Conservation (phyloP, 345 rosid genomes). For the Populus tremula region DNA sequence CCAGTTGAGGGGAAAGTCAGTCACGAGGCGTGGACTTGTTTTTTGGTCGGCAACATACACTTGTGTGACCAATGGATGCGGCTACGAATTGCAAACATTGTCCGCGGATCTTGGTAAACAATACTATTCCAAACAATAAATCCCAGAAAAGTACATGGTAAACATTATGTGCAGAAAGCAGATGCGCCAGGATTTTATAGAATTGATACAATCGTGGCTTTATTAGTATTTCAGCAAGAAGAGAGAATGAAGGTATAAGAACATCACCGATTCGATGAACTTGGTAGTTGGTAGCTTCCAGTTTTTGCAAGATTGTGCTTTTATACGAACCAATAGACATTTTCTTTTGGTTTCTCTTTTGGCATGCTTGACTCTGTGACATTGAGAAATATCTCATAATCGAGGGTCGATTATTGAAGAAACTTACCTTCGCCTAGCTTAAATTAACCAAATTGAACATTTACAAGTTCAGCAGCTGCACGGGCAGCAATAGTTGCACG, state of each 20-base stretch:
- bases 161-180: background rate
- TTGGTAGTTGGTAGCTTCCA: background rate
- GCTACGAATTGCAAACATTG: background rate
- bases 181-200: background rate
- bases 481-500: slow-evolving; percentile 82
- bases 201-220: background rate
- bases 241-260: background rate
- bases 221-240: background rate
- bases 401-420: background rate
- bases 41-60: background rate
- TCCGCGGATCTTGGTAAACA: background rate
- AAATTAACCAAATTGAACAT: slow-evolving; percentile 40
- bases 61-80: background rate
- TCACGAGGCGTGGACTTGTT: background rate
- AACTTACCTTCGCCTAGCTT: slow-evolving; percentile 38
- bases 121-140: background rate
- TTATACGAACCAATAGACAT: background rate
- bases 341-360: background rate
- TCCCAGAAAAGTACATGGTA: background rate
- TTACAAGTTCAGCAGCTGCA: slow-evolving; percentile 77
- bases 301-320: background rate
- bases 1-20: background rate
- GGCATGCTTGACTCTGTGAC: background rate
- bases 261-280: background rate
- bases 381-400: background rate